phyloP scores from a whole-genome alignment of 306 rosid species.

The Cicer yamashitae region DNA sequence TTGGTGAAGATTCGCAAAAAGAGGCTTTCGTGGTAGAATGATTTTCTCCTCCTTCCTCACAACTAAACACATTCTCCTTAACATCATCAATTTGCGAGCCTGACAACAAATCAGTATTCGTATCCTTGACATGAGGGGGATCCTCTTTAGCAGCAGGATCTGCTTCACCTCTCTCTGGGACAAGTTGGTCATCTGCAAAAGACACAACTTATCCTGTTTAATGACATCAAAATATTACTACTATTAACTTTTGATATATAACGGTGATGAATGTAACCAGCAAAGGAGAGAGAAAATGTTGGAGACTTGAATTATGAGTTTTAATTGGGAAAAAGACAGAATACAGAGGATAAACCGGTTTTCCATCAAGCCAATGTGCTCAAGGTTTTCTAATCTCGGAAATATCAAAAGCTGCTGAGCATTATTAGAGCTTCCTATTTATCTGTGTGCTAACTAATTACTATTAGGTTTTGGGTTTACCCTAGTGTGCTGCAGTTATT shows the following conservation, averaged over 20 bases:
- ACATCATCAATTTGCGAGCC: constrained; percentile 32
- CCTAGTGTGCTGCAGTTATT: too few relatives aligned
- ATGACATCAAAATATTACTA: not conserved
- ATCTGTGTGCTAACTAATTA: not conserved
- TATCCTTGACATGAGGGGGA: constrained; percentile 35
- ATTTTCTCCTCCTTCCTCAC: constrained; percentile 41
- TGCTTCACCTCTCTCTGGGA: constrained; percentile 35
- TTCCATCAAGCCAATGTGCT: too few relatives aligned
- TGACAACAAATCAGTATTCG: constrained; percentile 40
- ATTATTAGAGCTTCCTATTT: too few relatives aligned
- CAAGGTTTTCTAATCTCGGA: too few relatives aligned
- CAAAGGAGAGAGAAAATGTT: constrained; percentile 10
- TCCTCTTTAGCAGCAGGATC: constrained; percentile 32
- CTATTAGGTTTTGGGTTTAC: too few relatives aligned
- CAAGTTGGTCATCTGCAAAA: constrained; percentile 54
- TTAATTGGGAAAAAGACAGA: not conserved
- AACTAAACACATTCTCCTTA: constrained; percentile 37
- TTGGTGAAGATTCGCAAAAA: constrained; percentile 36
- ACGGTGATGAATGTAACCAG: not conserved
- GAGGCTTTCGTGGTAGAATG: constrained; percentile 32
- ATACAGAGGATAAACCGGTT: too few relatives aligned
- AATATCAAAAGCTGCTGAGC: not conserved
- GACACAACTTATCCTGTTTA: constrained; percentile 33
- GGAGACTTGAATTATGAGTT: not conserved
- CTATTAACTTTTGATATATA: not conserved